Evolutionary conservation across 2,329 filamentous ascomycete genomes (phyloP).

Genomic region (Penicillium sp.): DNA sequence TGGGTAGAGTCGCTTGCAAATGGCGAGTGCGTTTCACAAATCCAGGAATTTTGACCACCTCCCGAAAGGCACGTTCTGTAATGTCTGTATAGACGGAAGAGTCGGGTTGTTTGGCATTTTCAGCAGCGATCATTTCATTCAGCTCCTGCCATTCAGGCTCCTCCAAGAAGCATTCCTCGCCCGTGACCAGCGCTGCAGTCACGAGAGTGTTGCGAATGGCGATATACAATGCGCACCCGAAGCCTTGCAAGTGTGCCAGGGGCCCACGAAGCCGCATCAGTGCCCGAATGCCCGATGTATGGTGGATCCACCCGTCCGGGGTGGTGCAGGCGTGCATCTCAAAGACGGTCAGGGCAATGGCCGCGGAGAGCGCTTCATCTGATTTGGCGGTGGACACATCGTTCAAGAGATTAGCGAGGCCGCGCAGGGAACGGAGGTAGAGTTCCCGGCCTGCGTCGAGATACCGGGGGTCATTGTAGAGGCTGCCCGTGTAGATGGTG

Average conservation of each 20-base stretch:
- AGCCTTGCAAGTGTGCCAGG: conserved; percentile 34
- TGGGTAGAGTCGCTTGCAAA: conserved; percentile 10
- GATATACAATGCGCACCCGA: conserved; percentile 40
- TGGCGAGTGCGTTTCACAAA: conserved; percentile 27
- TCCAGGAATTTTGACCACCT: conserved; percentile 34
- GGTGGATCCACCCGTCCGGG: conserved; percentile 42
- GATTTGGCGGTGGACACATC: conserved; percentile 24
- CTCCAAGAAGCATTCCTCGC: conserved; percentile 40
- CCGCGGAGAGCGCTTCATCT: conserved; percentile 39
- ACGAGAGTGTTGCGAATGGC: conserved; percentile 42
- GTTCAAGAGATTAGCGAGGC: conserved; percentile 25
- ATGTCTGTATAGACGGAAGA: conserved; percentile 36
- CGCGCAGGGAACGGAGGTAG: conserved; percentile 1
- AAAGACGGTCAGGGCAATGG: conserved; percentile 41
- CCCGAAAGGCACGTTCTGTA: conserved; percentile 33
- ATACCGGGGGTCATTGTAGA: conserved; percentile 22
- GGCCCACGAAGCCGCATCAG: conserved; percentile 42
- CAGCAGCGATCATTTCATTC: conserved; percentile 30
- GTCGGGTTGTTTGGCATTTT: conserved; percentile 32
- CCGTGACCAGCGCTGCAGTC: conserved; percentile 37
- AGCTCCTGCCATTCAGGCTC: conserved; percentile 40
- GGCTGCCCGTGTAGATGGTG: conserved; percentile 20
- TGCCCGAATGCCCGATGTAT: conserved; percentile 39
- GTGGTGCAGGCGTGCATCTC: conserved; percentile 43
- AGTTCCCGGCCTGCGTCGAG: conserved; percentile 29